These are phyloP conservation scores for Tulasnella calospora DNA, from an alignment of 768 basidiomycete genomes.

Conservation along the genomic window DNA sequence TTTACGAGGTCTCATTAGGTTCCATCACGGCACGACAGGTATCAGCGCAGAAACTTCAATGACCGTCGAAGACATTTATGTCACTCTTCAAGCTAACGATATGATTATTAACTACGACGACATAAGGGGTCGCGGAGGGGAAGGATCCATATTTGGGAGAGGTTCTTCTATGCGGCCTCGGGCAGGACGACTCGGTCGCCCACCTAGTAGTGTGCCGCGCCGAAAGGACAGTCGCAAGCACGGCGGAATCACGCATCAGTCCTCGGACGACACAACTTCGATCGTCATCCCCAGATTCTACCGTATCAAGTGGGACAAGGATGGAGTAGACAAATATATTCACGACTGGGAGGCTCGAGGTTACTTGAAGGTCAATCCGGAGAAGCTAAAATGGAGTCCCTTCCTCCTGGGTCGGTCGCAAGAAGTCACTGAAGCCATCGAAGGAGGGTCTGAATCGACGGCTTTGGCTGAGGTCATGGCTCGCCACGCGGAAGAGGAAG, in stretches of 20 bases:
- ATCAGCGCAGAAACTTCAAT: constrained; percentile 83
- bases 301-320: constrained; percentile 66
- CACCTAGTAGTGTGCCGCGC: constrained; percentile 46
- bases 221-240: constrained; percentile 53
- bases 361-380: constrained; percentile 64
- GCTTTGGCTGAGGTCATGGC: constrained; percentile 23
- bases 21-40: constrained; percentile 41
- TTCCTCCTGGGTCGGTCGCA: constrained; percentile 57
- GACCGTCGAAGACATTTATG: constrained; percentile 82
- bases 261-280: constrained; percentile 42
- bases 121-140: background rate
- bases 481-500: constrained; percentile 5
- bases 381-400: constrained; percentile 91
- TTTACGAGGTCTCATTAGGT: background rate
- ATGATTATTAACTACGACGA: constrained; percentile 51
- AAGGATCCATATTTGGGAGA: background rate
- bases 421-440: constrained; percentile 6
- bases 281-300: constrained; percentile 68
- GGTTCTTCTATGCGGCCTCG: background rate
- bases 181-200: background rate
- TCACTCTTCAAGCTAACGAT: constrained; percentile 62
- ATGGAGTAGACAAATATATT: constrained; percentile 60
- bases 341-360: constrained; percentile 71
- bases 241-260: constrained; percentile 44
- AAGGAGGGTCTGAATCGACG: constrained; percentile 4